Conservation (phyloP, 2,329 filamentous ascomycete genomes). For the Herpotrichia juniperi region DNA sequence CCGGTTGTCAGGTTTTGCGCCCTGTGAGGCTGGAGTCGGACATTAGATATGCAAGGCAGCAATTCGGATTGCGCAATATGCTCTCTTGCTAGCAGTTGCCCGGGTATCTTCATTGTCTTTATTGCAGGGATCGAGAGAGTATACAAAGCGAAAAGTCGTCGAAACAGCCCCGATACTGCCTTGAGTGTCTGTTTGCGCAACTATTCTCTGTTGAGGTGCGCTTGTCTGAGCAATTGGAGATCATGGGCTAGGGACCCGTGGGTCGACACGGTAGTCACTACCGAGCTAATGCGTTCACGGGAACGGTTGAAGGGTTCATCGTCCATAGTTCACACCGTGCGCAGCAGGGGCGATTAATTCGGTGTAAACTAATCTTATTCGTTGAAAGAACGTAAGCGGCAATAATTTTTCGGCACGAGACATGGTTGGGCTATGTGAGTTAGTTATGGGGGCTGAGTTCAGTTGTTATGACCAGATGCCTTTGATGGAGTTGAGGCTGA, state of each 20-base stretch:
- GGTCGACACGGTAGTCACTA: neutral
- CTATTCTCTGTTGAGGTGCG: neutral
- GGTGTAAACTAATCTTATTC: neutral
- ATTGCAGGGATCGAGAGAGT: too few species aligned
- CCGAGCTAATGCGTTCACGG: neutral
- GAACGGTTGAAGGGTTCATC: neutral
- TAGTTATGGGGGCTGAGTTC: neutral
- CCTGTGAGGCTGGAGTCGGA: neutral
- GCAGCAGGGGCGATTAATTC: neutral
- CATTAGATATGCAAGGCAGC: neutral
- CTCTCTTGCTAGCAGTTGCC: too few species aligned
- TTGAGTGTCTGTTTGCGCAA: neutral
- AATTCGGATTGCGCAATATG: neutral
- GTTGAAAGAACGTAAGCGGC: neutral
- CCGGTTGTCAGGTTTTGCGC: neutral
- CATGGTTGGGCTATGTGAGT: neutral
- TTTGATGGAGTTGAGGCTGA: neutral
- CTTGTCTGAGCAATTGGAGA: neutral
- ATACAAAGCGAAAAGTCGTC: neutral
- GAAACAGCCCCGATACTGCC: constrained; percentile 1
- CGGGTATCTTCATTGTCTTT: neutral
- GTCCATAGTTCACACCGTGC: neutral
- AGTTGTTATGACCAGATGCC: neutral
- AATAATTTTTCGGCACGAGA: neutral
- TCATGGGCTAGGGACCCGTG: neutral